Percentiles rank a stretch among this genome's conserved stretches.
phyloP scores from a whole-genome alignment of 2,329 filamentous ascomycete species.

The Colletotrichum cordylinicola region DNA sequence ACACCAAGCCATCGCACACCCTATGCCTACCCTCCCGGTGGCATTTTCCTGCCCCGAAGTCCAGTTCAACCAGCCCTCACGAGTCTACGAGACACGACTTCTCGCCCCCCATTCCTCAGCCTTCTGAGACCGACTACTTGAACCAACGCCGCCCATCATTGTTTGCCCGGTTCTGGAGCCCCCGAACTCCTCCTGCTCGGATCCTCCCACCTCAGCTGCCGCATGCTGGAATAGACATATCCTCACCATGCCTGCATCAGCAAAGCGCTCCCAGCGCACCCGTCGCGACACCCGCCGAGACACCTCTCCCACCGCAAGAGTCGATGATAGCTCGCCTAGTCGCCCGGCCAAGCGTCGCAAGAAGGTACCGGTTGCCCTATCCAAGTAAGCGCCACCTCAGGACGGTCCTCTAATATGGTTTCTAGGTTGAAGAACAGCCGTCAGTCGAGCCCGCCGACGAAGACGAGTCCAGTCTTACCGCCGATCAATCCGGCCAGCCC shows the following conservation, averaged over 20 bases:
- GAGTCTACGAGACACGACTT: conserved; percentile 10
- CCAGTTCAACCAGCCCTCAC: neutral
- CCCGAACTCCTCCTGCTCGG: neutral
- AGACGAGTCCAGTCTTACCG: conserved; percentile 47
- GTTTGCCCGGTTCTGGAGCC: neutral
- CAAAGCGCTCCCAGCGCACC: conserved; percentile 41
- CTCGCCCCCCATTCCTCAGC: conserved; percentile 6
- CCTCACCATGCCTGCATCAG: conserved; percentile 40
- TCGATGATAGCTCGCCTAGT: conserved; percentile 62
- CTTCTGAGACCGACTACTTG: conserved; percentile 16
- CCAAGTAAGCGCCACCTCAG: neutral
- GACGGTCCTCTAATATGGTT: neutral
- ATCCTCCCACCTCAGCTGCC: conserved; percentile 3
- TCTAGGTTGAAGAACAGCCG: conserved; percentile 41
- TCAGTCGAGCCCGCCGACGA: conserved; percentile 51
- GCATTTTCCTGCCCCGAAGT: conserved; percentile 4
- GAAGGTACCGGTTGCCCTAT: conserved; percentile 49
- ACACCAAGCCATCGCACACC: neutral
- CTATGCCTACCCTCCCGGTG: neutral
- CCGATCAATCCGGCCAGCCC: conserved; percentile 43
- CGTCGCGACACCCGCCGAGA: conserved; percentile 45
- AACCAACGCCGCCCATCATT: neutral
- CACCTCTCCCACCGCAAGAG: conserved; percentile 33
- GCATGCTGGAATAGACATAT: neutral
- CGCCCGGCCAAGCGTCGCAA: conserved; percentile 70